These are phyloP conservation scores for Ceratocystis papillata DNA, from an alignment of 2,329 filamentous ascomycete genomes.

Conservation along the genomic window DNA sequence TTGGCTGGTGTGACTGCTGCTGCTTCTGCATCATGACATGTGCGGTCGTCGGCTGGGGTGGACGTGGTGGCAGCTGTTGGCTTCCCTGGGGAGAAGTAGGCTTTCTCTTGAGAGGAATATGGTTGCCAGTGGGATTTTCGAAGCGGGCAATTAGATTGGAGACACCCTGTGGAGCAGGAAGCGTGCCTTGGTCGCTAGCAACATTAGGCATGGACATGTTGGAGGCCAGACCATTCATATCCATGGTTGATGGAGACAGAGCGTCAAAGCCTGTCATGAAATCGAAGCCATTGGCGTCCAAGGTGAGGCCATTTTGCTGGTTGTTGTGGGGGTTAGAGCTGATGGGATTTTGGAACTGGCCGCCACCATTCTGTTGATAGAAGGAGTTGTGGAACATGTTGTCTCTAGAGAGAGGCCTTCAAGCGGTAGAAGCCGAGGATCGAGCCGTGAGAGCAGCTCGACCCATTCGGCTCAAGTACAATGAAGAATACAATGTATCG, in stretches of 20 bases:
- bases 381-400: slow-evolving; percentile 16
- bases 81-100: slow-evolving; percentile 16
- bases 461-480: slow-evolving; percentile 18
- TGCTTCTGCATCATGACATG: slow-evolving; percentile 19
- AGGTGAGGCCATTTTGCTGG: background rate
- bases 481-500: slow-evolving; percentile 8
- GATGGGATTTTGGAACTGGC: slow-evolving; percentile 8
- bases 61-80: slow-evolving; percentile 16
- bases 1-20: slow-evolving; percentile 17
- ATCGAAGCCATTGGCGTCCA: slow-evolving; percentile 7
- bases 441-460: slow-evolving; percentile 10
- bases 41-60: slow-evolving; percentile 10
- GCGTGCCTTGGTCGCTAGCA: background rate
- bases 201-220: slow-evolving; percentile 5
- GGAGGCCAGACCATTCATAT: slow-evolving; percentile 10
- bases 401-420: slow-evolving; percentile 11
- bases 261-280: slow-evolving; percentile 11
- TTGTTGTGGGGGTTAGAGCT: background rate
- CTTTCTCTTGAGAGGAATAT: slow-evolving; percentile 17
- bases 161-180: slow-evolving; percentile 15
- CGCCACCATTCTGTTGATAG: slow-evolving; percentile 5
- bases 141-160: slow-evolving; percentile 25
- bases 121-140: slow-evolving; percentile 17
- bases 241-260: slow-evolving; percentile 6
- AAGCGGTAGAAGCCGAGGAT: slow-evolving; percentile 13